Evolutionary conservation across 2,329 filamentous ascomycete species (phyloP), one percentile per base, ranked within the genome.

Genomic region (Amauroascus verrucosus): DNA sequence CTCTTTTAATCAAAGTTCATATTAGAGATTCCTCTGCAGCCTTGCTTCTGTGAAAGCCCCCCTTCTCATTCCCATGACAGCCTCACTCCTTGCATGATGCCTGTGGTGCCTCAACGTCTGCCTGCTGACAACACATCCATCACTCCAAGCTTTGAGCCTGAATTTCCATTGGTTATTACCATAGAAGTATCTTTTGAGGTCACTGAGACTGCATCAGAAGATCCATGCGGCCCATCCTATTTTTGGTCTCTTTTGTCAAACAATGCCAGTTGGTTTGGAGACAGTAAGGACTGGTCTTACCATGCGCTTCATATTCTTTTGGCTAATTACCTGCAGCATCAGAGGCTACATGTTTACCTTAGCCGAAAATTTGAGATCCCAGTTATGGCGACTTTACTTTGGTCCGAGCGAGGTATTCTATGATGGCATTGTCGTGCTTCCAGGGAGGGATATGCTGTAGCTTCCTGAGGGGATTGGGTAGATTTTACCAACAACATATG

Each of bases 271-370:
- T 45, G 41, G 41, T 26, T 45, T 45, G 41, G 41, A 28, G 28
- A 26, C 20, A 6, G 41, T 45, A 45, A 26, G 41, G 41, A 45
- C 20, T 45, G 41, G 28, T 45, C 41, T 45, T 45, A 45, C 41
- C 20, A 13, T 45, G 41, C 41, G 20, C 41, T 45, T 26, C 41
- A 35, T 20, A 33, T 35, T 48, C 46, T 48, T 48, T 48, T 33
- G 46, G 33, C 46, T 48, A 18, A 48, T 7, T 37, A 48, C 14
- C 28, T 35, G 28, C 46, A 48, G 46, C 46, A 48, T 26, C 41
- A 16, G 41, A 45, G 41, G 20, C 26, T 45, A 45, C 41, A 45
- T 45, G 18, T 20, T 45, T 28, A 45, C 41, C 41, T 28, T 28
- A 2, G 6, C 7, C 14, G 41, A 45, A 45, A 45, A 6, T 45